Conservation (phyloP, 345 rosid species). For the Viola odorata region DNA sequence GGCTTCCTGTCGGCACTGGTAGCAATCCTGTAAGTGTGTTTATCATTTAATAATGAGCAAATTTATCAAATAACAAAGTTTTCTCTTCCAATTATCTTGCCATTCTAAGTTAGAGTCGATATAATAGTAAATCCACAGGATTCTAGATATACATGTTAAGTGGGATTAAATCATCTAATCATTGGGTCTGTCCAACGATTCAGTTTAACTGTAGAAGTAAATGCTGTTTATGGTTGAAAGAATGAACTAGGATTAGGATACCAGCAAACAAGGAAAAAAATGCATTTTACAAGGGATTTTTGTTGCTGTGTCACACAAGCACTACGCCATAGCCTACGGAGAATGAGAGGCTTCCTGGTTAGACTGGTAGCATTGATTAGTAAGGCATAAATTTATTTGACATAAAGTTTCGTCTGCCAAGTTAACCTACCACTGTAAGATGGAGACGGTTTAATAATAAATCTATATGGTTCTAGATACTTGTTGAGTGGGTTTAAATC, state of each 20-base stretch:
- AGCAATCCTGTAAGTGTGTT: conserved; percentile 82
- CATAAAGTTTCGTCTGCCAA: too few species aligned
- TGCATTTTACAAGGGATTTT: background rate
- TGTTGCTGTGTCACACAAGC: background rate
- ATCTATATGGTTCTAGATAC: too few species aligned
- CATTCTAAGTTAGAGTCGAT: too few species aligned
- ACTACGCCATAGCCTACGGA: too few species aligned
- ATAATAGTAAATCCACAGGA: background rate
- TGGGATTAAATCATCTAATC: background rate
- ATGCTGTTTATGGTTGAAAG: background rate
- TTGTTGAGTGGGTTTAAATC: too few species aligned
- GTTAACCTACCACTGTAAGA: too few species aligned
- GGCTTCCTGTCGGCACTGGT: conserved; percentile 90
- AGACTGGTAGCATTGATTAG: too few species aligned
- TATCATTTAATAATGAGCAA: background rate
- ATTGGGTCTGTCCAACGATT: background rate
- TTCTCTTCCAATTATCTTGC: too few species aligned
- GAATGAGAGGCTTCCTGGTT: too few species aligned
- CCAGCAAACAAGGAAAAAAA: background rate
- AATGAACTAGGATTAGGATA: background rate
- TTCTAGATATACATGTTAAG: background rate
- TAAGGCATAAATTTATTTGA: too few species aligned
- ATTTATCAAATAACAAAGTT: background rate
- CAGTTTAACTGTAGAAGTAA: background rate
- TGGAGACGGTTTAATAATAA: too few species aligned